Evolutionary conservation across 331 rosid species (phyloP), one percentile per base, ranked within the genome.

Genomic region (Ulmus americana): DNA sequence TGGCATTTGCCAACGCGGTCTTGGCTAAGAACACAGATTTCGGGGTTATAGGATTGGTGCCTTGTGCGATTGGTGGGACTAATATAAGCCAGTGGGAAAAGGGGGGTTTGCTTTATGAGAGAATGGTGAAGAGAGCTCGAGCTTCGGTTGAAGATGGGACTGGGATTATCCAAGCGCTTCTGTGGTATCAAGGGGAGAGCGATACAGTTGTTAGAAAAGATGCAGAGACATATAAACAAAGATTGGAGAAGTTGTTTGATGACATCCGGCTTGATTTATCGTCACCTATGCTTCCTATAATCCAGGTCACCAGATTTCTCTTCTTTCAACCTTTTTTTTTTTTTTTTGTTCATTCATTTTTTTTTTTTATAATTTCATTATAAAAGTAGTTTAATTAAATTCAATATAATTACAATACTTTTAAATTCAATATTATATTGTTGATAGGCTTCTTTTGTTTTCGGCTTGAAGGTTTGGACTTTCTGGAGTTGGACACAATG

Each of bases 51-150:
- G 96, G 95, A 6, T 74, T 92, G 59, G 95, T 89, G 1, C 96
- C 98, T 0, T 92, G 95, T 44, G 98, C 98, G 0, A 62, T 92
- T 0, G 95, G 98, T 12, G 98, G 98, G 12, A 83, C 83, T 11
- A 80, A 65, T 10, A 85, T 89, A 8, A 83, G 76, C 57, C 59
- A 86, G 64, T 92, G 98, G 98, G 72, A 76, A 15, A 38, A 72
- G 39, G 95, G 96, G 14, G 72, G 75, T 15, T 59, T 51, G 55
- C 77, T 83, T 10, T 92, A 89, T 74, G 51, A 13, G 9, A 75
- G 78, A n/a, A 80, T 89, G 90, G 44, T 92, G 63, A 70, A 4
- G 58, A 77, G 96, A 51, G 84, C 82, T 12, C 69, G 55, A 39
- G 87, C 74, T 5, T 76, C 89, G 1, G 20, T 78, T 70, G 12